Conservation (phyloP, 1,284 basidiomycete genomes). For the Marasmius fiardii region DNA sequence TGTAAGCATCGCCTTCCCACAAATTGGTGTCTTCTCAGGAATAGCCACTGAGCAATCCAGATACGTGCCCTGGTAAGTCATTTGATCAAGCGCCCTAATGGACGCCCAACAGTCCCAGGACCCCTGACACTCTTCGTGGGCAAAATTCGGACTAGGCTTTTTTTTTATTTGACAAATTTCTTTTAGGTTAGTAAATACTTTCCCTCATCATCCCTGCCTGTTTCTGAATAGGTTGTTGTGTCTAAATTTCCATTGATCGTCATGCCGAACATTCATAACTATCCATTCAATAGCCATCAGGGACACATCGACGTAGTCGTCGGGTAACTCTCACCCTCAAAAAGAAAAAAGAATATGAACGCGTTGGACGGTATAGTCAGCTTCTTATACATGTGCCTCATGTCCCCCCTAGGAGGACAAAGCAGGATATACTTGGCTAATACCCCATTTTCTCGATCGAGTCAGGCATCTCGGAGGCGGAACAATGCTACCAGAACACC, state of each 20-base stretch:
- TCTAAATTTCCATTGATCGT: too few species aligned
- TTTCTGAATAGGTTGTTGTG: too few species aligned
- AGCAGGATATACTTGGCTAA: conserved; percentile 1
- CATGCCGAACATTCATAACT: neutral
- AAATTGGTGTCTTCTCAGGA: neutral
- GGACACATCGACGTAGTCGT: too few species aligned
- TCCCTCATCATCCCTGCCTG: too few species aligned
- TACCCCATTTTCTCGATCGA: neutral
- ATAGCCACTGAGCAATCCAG: neutral
- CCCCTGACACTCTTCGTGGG: conserved; percentile 1
- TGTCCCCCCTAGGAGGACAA: neutral
- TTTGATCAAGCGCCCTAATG: conserved; percentile 1
- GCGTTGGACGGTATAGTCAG: neutral
- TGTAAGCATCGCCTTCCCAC: too few species aligned
- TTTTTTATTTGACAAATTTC: neutral
- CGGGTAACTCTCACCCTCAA: too few species aligned
- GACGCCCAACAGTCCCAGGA: neutral
- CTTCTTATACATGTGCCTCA: neutral
- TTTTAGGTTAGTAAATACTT: neutral
- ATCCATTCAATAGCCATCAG: too few species aligned
- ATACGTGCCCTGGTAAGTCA: neutral
- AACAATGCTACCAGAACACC: neutral
- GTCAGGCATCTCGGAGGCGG: too few species aligned
- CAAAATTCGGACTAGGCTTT: neutral
- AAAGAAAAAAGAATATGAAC: too few species aligned